Conservation (phyloP, 805 yeast genomes). For the Kazachstania kunashirensis region DNA sequence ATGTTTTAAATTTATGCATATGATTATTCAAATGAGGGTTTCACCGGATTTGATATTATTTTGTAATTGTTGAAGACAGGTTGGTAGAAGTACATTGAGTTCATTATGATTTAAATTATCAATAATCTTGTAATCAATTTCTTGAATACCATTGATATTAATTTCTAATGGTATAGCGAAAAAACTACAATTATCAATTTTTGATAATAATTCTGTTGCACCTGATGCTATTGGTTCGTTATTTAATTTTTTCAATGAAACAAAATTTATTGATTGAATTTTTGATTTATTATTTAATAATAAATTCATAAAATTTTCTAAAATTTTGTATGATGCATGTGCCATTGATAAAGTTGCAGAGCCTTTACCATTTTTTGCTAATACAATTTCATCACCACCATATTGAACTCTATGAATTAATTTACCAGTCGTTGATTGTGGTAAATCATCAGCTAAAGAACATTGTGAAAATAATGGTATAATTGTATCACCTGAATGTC, state of each 20-base stretch:
- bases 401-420: conserved; percentile 85
- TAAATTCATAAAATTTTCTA: conserved; percentile 37
- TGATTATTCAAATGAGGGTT: too few relatives aligned
- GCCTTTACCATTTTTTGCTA: conserved; percentile 90
- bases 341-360: conserved; percentile 97
- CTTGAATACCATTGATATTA: conserved; percentile 43
- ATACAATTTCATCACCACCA: conserved; percentile 94
- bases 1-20: too few relatives aligned
- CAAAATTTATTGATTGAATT: conserved; percentile 41
- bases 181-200: conserved; percentile 29
- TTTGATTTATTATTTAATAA: conserved; percentile 28
- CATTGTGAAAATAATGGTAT: conserved; percentile 65
- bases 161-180: conserved; percentile 58
- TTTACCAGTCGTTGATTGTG: conserved; percentile 36
- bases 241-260: conserved; percentile 38
- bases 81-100: conserved; percentile 30
- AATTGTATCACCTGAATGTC: conserved; percentile 92
- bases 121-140: conserved; percentile 46
- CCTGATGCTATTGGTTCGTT: conserved; percentile 34
- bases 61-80: conserved; percentile 18
- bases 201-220: conserved; percentile 12
- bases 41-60: conserved; percentile 17
- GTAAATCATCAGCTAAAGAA: conserved; percentile 18
- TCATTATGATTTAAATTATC: conserved; percentile 42
- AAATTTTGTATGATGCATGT: conserved; percentile 78